These are phyloP conservation scores for Coelomomyces lativittatus DNA, from an alignment of 371 early-diverging fungal species.

Conservation along the genomic window DNA sequence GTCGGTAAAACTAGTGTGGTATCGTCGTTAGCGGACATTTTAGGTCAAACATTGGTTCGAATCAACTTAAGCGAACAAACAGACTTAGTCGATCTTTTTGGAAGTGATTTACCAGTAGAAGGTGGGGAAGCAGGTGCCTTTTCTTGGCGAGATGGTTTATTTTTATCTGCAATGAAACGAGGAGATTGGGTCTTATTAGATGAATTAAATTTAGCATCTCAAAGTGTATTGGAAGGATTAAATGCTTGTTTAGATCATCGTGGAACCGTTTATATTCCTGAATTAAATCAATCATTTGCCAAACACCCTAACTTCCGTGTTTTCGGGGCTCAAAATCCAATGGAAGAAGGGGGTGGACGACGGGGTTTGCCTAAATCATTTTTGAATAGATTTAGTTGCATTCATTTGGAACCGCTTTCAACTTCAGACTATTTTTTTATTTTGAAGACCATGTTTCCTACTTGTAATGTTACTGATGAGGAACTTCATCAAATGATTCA, in stretches of 20 bases:
- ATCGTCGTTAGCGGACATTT: slow-evolving; percentile 57
- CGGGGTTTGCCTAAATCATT: slow-evolving; percentile 97
- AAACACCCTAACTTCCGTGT: slow-evolving; percentile 73
- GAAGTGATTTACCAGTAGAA: slow-evolving; percentile 88
- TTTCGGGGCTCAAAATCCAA: slow-evolving; percentile 98
- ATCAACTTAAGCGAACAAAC: slow-evolving; percentile 99
- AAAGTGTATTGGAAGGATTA: slow-evolving; percentile 97
- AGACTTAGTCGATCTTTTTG: slow-evolving; percentile 97
- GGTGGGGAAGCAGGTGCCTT: slow-evolving; percentile 70
- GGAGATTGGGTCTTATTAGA: slow-evolving; percentile 98
- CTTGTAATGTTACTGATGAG: slow-evolving; percentile 14
- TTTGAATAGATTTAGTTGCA: slow-evolving; percentile 91
- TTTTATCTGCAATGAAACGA: slow-evolving; percentile 80
- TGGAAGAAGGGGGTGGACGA: slow-evolving; percentile 89
- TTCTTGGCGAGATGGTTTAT: slow-evolving; percentile 92
- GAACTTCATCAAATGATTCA: slow-evolving; percentile 54
- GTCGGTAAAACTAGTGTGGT: slow-evolving; percentile 96
- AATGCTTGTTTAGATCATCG: slow-evolving; percentile 98
- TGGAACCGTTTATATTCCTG: slow-evolving; percentile 81
- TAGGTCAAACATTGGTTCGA: slow-evolving; percentile 70
- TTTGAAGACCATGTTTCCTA: slow-evolving; percentile 47
- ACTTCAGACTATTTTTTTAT: slow-evolving; percentile 62
- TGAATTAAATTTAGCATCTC: slow-evolving; percentile 97
- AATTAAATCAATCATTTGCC: slow-evolving; percentile 67
- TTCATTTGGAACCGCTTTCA: slow-evolving; percentile 68